Percentiles rank a stretch among this genome's conserved stretches.
Evolutionary conservation across 202 grass and related monocot species (phyloP).

Genomic region (Carex sylvatica): DNA sequence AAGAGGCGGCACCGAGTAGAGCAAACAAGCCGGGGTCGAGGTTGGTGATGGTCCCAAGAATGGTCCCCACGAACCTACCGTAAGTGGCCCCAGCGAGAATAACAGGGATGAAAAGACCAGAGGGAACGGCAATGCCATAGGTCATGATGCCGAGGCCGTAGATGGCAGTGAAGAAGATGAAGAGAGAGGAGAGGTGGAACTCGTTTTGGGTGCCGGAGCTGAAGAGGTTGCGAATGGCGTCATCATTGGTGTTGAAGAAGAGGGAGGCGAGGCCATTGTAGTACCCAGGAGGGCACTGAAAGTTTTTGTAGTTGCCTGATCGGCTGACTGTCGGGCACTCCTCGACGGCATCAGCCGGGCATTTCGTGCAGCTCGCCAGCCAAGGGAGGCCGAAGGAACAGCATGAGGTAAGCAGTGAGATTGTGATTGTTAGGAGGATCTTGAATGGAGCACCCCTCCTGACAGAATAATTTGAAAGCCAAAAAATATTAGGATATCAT

Average conservation of each 20-base stretch:
- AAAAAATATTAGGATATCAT: background rate
- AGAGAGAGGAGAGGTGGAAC: constrained; percentile 69
- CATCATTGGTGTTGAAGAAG: constrained; percentile 94
- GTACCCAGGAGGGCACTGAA: constrained; percentile 70
- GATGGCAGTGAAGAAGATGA: constrained; percentile 67
- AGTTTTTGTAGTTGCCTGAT: constrained; percentile 79
- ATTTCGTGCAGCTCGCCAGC: constrained; percentile 69
- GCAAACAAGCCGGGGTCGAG: constrained; percentile 88
- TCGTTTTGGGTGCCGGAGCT: constrained; percentile 56
- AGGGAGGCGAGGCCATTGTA: constrained; percentile 95
- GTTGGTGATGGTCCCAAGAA: constrained; percentile 63
- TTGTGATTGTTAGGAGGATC: constrained; percentile 71
- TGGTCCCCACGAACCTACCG: constrained; percentile 74
- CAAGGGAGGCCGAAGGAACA: constrained; percentile 89
- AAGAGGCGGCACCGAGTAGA: constrained; percentile 83
- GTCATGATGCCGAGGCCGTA: constrained; percentile 75
- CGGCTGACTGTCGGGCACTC: constrained; percentile 78
- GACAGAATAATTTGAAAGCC: background rate
- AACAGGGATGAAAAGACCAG: constrained; percentile 94
- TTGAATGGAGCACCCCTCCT: constrained; percentile 94
- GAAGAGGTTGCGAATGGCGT: constrained; percentile 95
- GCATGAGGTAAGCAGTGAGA: constrained; percentile 79
- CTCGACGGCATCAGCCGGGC: constrained; percentile 50
- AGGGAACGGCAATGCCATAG: constrained; percentile 78
- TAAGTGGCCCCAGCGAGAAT: constrained; percentile 82